Percentiles rank a stretch among this genome's conserved stretches.
Evolutionary conservation across 1,284 basidiomycete genomes (phyloP).

Genomic region (Phaffia rhodozyma): DNA sequence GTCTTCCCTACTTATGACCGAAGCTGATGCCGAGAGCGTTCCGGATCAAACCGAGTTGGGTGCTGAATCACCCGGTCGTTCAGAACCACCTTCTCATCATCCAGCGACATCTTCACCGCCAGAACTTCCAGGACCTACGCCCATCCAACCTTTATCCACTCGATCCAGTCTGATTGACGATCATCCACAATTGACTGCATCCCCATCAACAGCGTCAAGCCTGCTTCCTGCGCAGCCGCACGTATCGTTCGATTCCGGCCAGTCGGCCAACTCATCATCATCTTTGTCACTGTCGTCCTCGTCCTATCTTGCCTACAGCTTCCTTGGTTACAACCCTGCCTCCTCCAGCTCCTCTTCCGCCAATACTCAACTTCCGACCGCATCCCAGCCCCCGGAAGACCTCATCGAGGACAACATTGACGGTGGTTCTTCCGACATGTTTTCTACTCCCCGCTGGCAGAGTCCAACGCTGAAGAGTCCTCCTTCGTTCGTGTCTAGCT

Average conservation of each 20-base stretch:
- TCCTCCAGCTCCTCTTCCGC: background rate
- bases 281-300: background rate
- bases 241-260: background rate
- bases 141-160: background rate
- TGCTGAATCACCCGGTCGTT: background rate
- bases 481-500: too few species aligned
- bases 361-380: background rate
- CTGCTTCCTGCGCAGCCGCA: background rate
- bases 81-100: too few species aligned
- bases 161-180: too few species aligned
- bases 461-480: too few species aligned
- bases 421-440: background rate
- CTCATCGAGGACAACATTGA: background rate
- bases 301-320: background rate
- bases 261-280: background rate
- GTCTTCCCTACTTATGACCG: background rate
- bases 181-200: too few species aligned
- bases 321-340: background rate
- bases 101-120: too few species aligned
- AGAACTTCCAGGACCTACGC: background rate
- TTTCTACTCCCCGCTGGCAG: too few species aligned
- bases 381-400: background rate
- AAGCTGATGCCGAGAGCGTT: background rate
- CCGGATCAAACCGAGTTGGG: background rate
- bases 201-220: background rate